Evolutionary conservation across 2,329 filamentous ascomycete genomes (phyloP).

Genomic region (Chaetomium olivaceum): DNA sequence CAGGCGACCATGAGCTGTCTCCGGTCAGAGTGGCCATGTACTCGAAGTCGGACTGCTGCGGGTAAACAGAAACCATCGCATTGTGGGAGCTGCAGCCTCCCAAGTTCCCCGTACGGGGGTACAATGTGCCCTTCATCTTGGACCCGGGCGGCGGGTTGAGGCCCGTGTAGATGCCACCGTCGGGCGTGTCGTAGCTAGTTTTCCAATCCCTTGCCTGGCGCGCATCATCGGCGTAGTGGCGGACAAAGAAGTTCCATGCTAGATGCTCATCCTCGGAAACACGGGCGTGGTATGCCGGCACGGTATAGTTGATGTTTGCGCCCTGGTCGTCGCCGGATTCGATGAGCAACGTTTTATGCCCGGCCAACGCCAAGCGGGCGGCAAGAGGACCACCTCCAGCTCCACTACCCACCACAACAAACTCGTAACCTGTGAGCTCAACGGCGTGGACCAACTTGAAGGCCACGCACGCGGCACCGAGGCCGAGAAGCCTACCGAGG

Average conservation of each 20-base stretch:
- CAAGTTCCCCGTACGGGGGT: conserved; percentile 42
- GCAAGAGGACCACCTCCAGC: conserved; percentile 61
- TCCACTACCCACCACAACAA: conserved; percentile 62
- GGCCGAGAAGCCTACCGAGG: conserved; percentile 18
- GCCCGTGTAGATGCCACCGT: conserved; percentile 42
- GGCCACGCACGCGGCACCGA: conserved; percentile 24
- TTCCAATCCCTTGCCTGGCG: conserved; percentile 56
- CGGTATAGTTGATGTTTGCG: conserved; percentile 30
- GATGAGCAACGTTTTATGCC: conserved; percentile 61
- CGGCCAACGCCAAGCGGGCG: conserved; percentile 59
- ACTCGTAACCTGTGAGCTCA: conserved; percentile 53
- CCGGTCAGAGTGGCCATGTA: conserved; percentile 45
- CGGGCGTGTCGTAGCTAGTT: conserved; percentile 41
- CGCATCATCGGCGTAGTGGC: conserved; percentile 55
- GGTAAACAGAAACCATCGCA: conserved; percentile 43
- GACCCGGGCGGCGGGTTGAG: conserved; percentile 39
- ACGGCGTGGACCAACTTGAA: conserved; percentile 31
- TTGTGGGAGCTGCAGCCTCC: conserved; percentile 44
- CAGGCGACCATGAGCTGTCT: conserved; percentile 48
- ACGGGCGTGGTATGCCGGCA: conserved; percentile 32
- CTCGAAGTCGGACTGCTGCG: conserved; percentile 45
- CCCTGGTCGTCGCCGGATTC: conserved; percentile 58
- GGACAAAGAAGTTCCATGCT: conserved; percentile 62
- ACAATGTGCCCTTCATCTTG: conserved; percentile 39
- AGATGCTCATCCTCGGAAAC: conserved; percentile 32